Percentiles rank a stretch among this genome's conserved stretches.
phyloP scores from a whole-genome alignment of 257 asterid genomes.

The Datura wrightii region DNA sequence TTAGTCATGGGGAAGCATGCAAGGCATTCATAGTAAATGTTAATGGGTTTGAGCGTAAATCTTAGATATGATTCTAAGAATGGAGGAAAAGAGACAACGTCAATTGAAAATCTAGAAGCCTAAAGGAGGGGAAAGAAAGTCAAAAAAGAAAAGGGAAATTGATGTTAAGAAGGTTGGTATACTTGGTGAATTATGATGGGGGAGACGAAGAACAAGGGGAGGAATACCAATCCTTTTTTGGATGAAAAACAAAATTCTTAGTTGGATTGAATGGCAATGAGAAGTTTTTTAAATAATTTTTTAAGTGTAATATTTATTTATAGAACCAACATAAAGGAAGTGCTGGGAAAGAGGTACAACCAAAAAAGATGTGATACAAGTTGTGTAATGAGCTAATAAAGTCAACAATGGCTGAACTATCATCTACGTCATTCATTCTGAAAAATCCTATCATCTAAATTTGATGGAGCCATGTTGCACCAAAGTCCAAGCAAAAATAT shows the following conservation, averaged over 20 bases:
- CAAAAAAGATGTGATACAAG: background rate
- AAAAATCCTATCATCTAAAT: too few relatives aligned
- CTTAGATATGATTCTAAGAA: background rate
- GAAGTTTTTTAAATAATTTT: background rate
- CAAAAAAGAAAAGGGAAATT: conserved; percentile 7
- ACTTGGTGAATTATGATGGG: background rate
- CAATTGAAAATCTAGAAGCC: background rate
- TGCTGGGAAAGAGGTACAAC: too few relatives aligned
- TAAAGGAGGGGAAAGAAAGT: conserved; percentile 5
- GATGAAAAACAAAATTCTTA: background rate
- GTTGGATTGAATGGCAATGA: background rate
- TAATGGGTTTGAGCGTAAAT: background rate
- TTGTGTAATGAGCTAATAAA: background rate
- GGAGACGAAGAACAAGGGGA: background rate
- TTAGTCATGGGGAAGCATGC: background rate
- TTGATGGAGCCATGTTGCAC: background rate
- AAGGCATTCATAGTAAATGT: background rate
- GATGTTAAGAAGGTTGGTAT: conserved; percentile 6
- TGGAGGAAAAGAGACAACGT: background rate
- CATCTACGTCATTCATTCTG: background rate
- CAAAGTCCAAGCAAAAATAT: too few relatives aligned
- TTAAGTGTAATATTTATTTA: background rate
- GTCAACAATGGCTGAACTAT: background rate
- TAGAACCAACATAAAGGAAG: background rate
- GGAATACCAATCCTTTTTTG: background rate